A percentile compares a stretch with the other conserved stretches of the same genome.
phyloP scores from a whole-genome alignment of 805 yeast species.

The Monosporozyma servazzii region DNA sequence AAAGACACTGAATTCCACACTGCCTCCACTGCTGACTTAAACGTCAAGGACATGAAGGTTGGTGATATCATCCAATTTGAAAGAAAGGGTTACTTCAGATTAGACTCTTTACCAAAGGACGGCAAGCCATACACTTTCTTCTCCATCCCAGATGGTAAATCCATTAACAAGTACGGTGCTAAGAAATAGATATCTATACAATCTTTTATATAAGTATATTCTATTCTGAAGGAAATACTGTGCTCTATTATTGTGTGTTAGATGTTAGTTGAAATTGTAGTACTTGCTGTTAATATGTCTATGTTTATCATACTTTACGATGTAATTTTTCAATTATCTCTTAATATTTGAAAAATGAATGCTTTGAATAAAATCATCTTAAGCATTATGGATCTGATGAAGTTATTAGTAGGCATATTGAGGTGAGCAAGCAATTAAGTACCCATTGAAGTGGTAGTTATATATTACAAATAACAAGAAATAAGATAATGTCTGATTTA shows the following conservation, averaged over 20 bases:
- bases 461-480: background rate
- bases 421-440: background rate
- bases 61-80: constrained; percentile 92
- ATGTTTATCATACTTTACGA: background rate
- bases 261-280: no score
- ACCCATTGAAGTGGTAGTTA: background rate
- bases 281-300: background rate
- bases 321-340: background rate
- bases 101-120: constrained; percentile 49
- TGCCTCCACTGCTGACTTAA: constrained; percentile 69
- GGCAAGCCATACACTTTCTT: constrained; percentile 69
- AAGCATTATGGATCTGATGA: background rate
- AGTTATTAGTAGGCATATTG: background rate
- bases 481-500: constrained; percentile 59
- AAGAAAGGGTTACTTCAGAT: constrained; percentile 91
- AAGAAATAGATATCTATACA: constrained; percentile 36
- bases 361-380: background rate
- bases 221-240: background rate
- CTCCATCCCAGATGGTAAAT: constrained; percentile 93
- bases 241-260: no score
- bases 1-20: constrained; percentile 79
- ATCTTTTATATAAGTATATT: background rate
- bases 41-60: constrained; percentile 63
- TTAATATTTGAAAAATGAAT: background rate
- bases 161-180: constrained; percentile 66